Base-by-base conservation (phyloP, 2,329 filamentous ascomycete genomes). In the Stachybotrys chlorohalonatus region DNA sequence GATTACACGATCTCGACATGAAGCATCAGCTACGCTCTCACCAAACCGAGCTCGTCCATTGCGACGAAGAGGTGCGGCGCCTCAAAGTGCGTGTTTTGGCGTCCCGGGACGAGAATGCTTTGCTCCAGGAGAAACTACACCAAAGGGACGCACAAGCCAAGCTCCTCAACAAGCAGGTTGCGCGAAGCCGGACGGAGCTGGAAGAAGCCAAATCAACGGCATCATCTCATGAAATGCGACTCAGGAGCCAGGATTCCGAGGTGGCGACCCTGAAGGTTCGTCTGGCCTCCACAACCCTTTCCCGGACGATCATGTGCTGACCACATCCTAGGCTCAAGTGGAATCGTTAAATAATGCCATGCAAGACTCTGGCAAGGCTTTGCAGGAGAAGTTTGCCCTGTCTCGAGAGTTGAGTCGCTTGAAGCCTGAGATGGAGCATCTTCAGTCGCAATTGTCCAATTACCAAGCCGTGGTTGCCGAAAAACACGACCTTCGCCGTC, bases 401-500 rank as follows among this genome's bases (percentile, higher is more conserved):
- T 70, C 71, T 6, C 74, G 78, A 48, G 80, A 84, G 59, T 63
- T 84, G 7, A 73, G 75, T 31, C 66, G 74, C 7, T 64, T 84
- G 11, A 79, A 78, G 57, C 80, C 79, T 30, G 80, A 84, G 60
- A 59, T 83, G 15, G 79, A 83, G 47, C 79, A 83, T 54, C 70
- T 84, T 31, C 73, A 74, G 58, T 75, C 78, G 2, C 80, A 83
- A 62, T 67, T 83, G 11, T 65, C 73, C 31, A 75, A 78, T 13
- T 83, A 92, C 53, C 85, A 91, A 63, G 78, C 81, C 2, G 74
- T 89, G 11, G 75, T 95, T 15, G 77, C 86, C 1, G 90, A 95
- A 66, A 96, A 95, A 68, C 76, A 93, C 49, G 80, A 86, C 2
- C 72, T 96, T 13, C 86, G 94, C 65, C 85, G 88, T 50, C 89